Base-by-base conservation (phyloP, 208 protist genomes). In the Trypanosomatidae sp. region DNA sequence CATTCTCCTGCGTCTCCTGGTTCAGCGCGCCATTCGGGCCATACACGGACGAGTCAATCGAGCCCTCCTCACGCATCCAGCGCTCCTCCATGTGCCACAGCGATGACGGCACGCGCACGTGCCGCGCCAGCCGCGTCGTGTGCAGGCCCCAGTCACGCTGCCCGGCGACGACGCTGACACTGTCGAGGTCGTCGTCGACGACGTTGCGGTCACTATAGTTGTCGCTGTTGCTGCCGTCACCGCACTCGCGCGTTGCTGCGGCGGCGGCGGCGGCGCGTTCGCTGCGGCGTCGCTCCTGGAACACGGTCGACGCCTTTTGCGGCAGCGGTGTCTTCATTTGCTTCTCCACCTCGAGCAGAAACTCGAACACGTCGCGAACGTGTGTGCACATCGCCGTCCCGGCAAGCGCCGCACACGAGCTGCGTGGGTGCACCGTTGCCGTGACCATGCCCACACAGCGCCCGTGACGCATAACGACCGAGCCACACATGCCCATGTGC, bases 381-480 rank as follows among this genome's bases (percentile, higher is more conserved):
- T 93, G 78, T 11, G 84, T 89, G 65, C 79, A 88, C 84, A 93
- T 93, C 19, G 84, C 84, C 21, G 76, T 89, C 10, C 79, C 79
- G 0, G 84, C 84, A 15, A 93, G 71, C 62, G 82, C 68, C 53
- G 56, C 72, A 42, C 61, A 80, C 43, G 66, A 57, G 56, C 74
- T 86, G 45, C 81, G 74, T 53, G 76, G 66, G 58, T 93, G 84
- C 25, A 93, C 84, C 5, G 75, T 89, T 13, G 84, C 84, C 7
- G 84, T 93, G 15, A 93, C 68, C 79, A 93, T 93, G n/a, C 84
- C 84, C n/a, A 93, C 84, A 43, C 84, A 93, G 38, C 67, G 67
- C 46, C 84, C 79, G 51, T 89, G 74, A 20, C 84, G 79, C 77
- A 93, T 88, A 6, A 93, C 55, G 30, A 71, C 71, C 45, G 76